These are phyloP conservation scores for Stipa capillata DNA, from an alignment of 176 grass and related monocot genomes.

Conservation along the genomic window DNA sequence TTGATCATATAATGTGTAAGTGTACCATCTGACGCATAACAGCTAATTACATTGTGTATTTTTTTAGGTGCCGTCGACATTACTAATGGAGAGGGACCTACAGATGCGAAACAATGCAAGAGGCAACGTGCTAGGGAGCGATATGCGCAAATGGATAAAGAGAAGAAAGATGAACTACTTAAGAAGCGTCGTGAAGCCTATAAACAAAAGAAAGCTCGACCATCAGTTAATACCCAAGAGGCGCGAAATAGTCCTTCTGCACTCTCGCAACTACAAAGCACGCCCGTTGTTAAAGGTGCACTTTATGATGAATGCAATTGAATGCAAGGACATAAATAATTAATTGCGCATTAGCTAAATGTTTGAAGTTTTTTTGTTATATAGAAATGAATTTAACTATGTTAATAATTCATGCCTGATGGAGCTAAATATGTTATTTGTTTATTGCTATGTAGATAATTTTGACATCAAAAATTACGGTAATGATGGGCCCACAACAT, in stretches of 20 bases:
- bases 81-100: neutral
- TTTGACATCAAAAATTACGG: neutral
- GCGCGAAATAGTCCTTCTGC: neutral
- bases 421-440: neutral
- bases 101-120: neutral
- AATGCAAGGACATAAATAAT: too few relatives aligned
- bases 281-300: neutral
- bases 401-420: neutral
- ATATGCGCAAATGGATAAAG: neutral
- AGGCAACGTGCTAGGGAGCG: neutral
- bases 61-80: neutral
- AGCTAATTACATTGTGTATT: neutral
- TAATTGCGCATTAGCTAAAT: too few relatives aligned
- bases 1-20: neutral
- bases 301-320: too few relatives aligned
- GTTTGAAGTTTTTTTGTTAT: too few relatives aligned
- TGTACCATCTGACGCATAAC: neutral
- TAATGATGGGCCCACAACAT: too few relatives aligned
- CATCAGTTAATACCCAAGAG: neutral
- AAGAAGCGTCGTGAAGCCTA: neutral
- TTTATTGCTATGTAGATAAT: neutral
- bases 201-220: neutral
- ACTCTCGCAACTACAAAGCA: neutral
- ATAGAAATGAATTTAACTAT: neutral
- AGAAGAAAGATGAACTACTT: neutral